Evolutionary conservation across 257 asterid genomes (phyloP).

Genomic region (Coffea eugenioides): DNA sequence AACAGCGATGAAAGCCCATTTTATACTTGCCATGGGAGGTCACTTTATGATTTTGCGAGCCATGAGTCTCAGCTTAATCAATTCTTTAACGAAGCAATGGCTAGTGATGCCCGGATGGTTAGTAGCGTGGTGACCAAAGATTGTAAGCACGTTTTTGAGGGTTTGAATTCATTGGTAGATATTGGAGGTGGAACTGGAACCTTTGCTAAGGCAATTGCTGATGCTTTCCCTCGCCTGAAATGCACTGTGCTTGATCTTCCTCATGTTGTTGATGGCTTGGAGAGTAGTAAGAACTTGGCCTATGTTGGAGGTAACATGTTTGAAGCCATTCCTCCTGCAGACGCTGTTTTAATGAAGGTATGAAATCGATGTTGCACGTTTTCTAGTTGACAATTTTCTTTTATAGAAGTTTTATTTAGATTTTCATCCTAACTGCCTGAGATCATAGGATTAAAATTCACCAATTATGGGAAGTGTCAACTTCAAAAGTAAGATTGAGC

Average conservation of each 20-base stretch:
- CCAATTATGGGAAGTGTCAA: too few relatives aligned
- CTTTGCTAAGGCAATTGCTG: background rate
- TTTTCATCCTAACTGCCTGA: background rate
- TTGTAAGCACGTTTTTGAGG: slow-evolving; percentile 16
- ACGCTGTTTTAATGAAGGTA: slow-evolving; percentile 30
- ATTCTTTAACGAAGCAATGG: slow-evolving; percentile 11
- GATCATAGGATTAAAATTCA: too few relatives aligned
- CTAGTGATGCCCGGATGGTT: slow-evolving; percentile 14
- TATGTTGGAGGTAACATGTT: slow-evolving; percentile 29
- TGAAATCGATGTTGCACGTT: too few relatives aligned
- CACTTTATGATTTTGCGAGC: background rate
- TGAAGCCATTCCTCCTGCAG: slow-evolving; percentile 24
- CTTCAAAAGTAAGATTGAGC: too few relatives aligned
- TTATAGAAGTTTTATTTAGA: too few relatives aligned
- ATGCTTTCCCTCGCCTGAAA: slow-evolving; percentile 2
- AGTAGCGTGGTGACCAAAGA: background rate
- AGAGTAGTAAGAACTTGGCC: background rate
- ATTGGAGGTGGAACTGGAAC: slow-evolving; percentile 20
- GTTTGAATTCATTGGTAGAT: slow-evolving; percentile 10
- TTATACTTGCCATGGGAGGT: background rate
- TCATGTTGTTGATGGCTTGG: slow-evolving; percentile 6
- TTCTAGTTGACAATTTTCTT: too few relatives aligned
- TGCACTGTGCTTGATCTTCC: slow-evolving; percentile 12
- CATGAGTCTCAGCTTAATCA: background rate
- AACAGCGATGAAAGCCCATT: slow-evolving; percentile 1